Percentiles rank a stretch among this genome's conserved stretches.
Evolutionary conservation across 1,284 basidiomycete genomes (phyloP).

Genomic region (Ceratobasidium sp.): DNA sequence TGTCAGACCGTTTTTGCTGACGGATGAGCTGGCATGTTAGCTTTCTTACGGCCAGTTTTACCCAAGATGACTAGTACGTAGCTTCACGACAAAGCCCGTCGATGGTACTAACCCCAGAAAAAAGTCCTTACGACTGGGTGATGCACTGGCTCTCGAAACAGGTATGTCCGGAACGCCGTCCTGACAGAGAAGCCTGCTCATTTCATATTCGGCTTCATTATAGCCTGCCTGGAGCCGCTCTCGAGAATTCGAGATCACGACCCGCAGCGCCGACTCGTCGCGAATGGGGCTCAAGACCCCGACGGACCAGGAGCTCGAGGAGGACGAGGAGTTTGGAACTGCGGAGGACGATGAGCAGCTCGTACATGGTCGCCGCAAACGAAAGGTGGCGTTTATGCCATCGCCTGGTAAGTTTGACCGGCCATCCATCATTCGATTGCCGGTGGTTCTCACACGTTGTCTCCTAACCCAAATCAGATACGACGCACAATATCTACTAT

Average conservation of each 20-base stretch:
- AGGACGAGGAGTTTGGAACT: slow-evolving; percentile 69
- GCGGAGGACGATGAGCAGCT: slow-evolving; percentile 65
- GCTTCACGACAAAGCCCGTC: background rate
- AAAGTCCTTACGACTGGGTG: slow-evolving; percentile 63
- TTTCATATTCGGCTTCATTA: slow-evolving; percentile 48
- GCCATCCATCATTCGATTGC: background rate
- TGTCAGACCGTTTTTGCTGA: slow-evolving; percentile 5
- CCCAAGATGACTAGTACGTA: slow-evolving; percentile 78
- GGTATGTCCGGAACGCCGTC: slow-evolving; percentile 48
- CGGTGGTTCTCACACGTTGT: slow-evolving; percentile 5
- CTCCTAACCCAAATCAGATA: slow-evolving; percentile 69
- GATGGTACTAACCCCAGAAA: slow-evolving; percentile 3
- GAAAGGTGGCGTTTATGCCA: slow-evolving; percentile 82
- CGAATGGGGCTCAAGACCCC: slow-evolving; percentile 59
- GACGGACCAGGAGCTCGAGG: slow-evolving; percentile 69
- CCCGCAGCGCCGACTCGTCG: slow-evolving; percentile 71
- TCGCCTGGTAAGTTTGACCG: slow-evolving; percentile 70
- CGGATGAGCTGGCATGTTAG: slow-evolving; percentile 54
- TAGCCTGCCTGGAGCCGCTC: slow-evolving; percentile 52
- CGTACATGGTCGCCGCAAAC: slow-evolving; percentile 76
- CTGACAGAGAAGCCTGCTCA: background rate
- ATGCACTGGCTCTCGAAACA: slow-evolving; percentile 90
- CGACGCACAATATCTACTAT: slow-evolving; percentile 88
- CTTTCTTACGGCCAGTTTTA: slow-evolving; percentile 88
- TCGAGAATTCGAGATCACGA: slow-evolving; percentile 87